Base-by-base conservation (phyloP, 176 grass and related monocot species). In the Oropetium thomaeum region DNA sequence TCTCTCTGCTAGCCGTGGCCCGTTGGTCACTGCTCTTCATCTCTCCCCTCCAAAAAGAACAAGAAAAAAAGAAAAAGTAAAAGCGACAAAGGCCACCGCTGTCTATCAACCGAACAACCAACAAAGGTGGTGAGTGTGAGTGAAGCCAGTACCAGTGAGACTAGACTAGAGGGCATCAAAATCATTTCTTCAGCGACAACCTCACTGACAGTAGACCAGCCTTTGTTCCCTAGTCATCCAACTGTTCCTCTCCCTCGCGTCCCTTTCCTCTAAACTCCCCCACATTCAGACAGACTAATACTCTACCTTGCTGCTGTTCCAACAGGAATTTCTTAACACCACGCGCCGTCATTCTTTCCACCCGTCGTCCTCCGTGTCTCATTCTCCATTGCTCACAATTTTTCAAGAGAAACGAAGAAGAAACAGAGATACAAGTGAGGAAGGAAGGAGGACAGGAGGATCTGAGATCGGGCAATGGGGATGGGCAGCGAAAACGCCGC, bases 181-280 rank as follows among this genome's bases (percentile, higher is more conserved):
- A 51, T 20, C 47, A 51, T 20, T 51, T 51, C 17, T 51, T 51
- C 5, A 51, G 47, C 17, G 17, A 51, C 17, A 51, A 19, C 19
- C 47, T 51, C n/a, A 19, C 64, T 86, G 84, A 86, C 71, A 57
- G 84, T 44, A 27, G 78, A 64, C 44, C 78, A 81, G 64, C 5
- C 34, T 8, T 29, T 86, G 84, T 86, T 58, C 71, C 84, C 84
- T 35, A 19, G 84, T 81, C 77, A 55, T 27, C 70, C 77, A 55
- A 55, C 77, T 81, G 54, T 75, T 81, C 84, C 23, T 57, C 54
- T 68, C 57, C 55, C 59, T 65, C 45, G 27, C 27, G 58, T 72
- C 67, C 6, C 82, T 78, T 72, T 71, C 49, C 67, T 70, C 42
- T 38, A 65, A 52, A 74, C n/a, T n/a, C 28, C 67, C 31, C 62